Percentiles rank a stretch among this genome's conserved stretches.
These are phyloP conservation scores for Cutaneotrichosporon arboriforme DNA, from an alignment of 1,284 basidiomycete species.

Conservation along the genomic window DNA sequence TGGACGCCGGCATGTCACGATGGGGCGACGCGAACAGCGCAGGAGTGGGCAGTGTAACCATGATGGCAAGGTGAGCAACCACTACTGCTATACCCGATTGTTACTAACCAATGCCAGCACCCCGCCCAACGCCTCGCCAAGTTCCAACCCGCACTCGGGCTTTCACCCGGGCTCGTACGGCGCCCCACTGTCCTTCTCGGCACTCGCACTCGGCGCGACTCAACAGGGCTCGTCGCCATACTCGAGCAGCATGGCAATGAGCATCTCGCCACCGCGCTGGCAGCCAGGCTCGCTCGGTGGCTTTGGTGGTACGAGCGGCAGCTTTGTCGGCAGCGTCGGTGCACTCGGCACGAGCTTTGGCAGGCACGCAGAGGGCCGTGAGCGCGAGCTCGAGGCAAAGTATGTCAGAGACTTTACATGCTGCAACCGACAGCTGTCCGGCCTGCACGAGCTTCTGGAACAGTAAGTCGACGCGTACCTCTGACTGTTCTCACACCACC, in stretches of 20 bases:
- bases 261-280: conserved; percentile 43
- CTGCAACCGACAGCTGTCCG: conserved; percentile 46
- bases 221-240: conserved; percentile 26
- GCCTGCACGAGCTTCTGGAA: conserved; percentile 48
- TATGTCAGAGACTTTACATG: conserved; percentile 48
- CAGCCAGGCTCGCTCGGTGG: conserved; percentile 23
- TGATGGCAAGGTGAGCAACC: neutral
- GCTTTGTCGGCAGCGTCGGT: conserved; percentile 38
- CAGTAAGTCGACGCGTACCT: conserved; percentile 38
- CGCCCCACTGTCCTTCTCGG: conserved; percentile 30
- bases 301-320: conserved; percentile 18
- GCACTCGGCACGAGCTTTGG: conserved; percentile 39
- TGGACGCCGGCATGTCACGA: neutral
- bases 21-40: conserved; percentile 1
- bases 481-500: neutral
- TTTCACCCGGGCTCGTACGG: conserved; percentile 37
- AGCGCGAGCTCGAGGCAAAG: conserved; percentile 46
- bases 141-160: conserved; percentile 25
- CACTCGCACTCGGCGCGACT: conserved; percentile 28
- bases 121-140: conserved; percentile 15
- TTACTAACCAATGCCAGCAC: conserved; percentile 3
- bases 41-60: neutral
- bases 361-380: conserved; percentile 35
- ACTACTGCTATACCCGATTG: too few relatives aligned
- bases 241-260: conserved; percentile 35